Evolutionary conservation across 805 yeast species (phyloP), one percentile per base, ranked within the genome.

Genomic region (Candida suzukii): DNA sequence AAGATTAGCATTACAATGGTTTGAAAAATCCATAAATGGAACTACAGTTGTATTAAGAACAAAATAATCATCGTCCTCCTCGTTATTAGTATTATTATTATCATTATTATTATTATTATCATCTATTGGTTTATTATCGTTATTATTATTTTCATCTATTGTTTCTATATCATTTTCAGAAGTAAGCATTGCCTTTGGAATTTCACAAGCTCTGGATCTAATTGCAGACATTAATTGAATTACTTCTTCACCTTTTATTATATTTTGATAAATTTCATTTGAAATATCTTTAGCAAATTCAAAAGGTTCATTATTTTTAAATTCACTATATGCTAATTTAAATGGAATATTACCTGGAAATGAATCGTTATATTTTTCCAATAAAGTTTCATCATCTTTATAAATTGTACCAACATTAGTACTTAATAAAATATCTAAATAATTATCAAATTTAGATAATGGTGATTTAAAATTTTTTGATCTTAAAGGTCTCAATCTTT

Each of bases 1-100:
- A 36, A 64, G 61, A 22, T 49, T 31, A 18, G 54, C 57, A 42
- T 64, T 65, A 34, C 63, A 60, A 53, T 83, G 91, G 54, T 83
- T 83, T 6, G 73, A 83, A 66, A 75, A 83, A 56, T 83, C 91
- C 25, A 83, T 50, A 1, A 79, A 45, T 1, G 91, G 88, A 1
- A 82, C 85, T 41, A 83, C 54, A 0, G 85, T 72, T 0, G 78
- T 67, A 38, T 74, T 71, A 5, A 73, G 73, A 4, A 56, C 50
- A 46, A 64, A 78, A 35, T 70, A 74, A 12, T 65, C 71, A 7
- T 51, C 59, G n/a, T 40, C 46, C 1, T 45, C 51, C 3, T 47
- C 50, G 2, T 44, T 50, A 7, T 37, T 39, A 8, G 25, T 32
- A 29, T 36, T 41, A 11, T 40, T 35, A 2, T 40, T 45, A 9